Conservation (phyloP, 176 grass and related monocot genomes). For the Pontederia paniculata region DNA sequence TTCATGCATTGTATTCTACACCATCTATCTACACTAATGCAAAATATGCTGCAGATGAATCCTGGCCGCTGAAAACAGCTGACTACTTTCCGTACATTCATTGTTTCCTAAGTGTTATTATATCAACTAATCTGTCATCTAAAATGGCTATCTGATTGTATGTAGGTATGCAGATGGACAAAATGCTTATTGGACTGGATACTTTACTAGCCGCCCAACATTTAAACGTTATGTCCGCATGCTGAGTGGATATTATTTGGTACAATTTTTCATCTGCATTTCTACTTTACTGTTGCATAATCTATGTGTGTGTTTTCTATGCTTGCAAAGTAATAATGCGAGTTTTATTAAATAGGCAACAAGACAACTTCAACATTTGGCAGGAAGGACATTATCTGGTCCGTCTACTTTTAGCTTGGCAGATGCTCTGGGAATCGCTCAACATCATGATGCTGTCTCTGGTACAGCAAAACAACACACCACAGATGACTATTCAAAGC, state of each 20-base stretch:
- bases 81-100: slow-evolving; percentile 80
- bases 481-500: slow-evolving; percentile 79
- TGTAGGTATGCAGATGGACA: slow-evolving; percentile 63
- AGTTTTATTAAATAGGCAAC: slow-evolving; percentile 48
- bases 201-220: slow-evolving; percentile 72
- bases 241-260: slow-evolving; percentile 77
- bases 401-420: slow-evolving; percentile 62
- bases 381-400: slow-evolving; percentile 26
- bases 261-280: slow-evolving; percentile 17
- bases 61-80: slow-evolving; percentile 78
- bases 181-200: slow-evolving; percentile 97
- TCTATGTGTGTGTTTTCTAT: background rate
- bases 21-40: slow-evolving; percentile 87
- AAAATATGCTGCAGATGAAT: slow-evolving; percentile 63
- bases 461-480: slow-evolving; percentile 83
- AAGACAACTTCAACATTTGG: slow-evolving; percentile 67
- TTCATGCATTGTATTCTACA: slow-evolving; percentile 82
- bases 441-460: slow-evolving; percentile 86
- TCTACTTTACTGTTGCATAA: background rate
- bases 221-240: slow-evolving; percentile 81
- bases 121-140: background rate
- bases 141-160: background rate
- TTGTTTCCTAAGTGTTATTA: background rate
- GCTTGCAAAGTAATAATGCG: background rate
- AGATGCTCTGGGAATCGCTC: slow-evolving; percentile 70